Base-by-base conservation (phyloP, 768 basidiomycete genomes). In the Termitomyces sp. region DNA sequence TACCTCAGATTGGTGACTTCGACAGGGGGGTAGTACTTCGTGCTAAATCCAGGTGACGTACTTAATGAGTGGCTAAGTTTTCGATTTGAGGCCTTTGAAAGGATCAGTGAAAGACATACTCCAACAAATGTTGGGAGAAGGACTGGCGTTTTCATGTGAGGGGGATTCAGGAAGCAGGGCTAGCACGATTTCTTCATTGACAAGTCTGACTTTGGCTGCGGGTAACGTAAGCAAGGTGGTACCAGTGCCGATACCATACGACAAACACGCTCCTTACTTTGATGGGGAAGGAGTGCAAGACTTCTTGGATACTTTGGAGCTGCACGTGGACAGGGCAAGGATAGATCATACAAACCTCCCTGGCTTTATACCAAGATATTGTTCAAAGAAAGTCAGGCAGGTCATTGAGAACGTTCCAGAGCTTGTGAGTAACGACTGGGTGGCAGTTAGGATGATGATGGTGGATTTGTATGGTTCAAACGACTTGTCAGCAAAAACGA, bases 271-370 rank as follows among this genome's bases (percentile, higher is more conserved):
- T 6, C 44, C 44, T 0, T 14, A 26, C 13, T 45, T 45, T 14
- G 22, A 45, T 6, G 22, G 44, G 5, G 13, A 26, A 5, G 13
- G 24, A 13, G 44, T 45, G 0, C 44, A 26, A 11, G 44, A 45
- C 3, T 45, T 45, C 11, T 14, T 45, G 3, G 22, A 45, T 5
- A 26, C 22, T 2, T 24, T 45, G 11, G 22, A 45, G 13, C 44
- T 26, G 13, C 44, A 45, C 5, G 44, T 22, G 11, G 44, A 45
- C 6, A 1, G 11, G 7, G 44, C 44, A 2, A 45, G 3, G 44
- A 5, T 45, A 0, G 0, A 0, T 3, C 11, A 43, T 11, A 3
- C n/a, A 9, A 20, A 20, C 0, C 6, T 43, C 0, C 20, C n/a
- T 3, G 5, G 44, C 2, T 47, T 18, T 10, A 13, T 28, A 0